Base-by-base conservation (phyloP, 208 protist species). In the Acanthamoeba lugdunensis region DNA sequence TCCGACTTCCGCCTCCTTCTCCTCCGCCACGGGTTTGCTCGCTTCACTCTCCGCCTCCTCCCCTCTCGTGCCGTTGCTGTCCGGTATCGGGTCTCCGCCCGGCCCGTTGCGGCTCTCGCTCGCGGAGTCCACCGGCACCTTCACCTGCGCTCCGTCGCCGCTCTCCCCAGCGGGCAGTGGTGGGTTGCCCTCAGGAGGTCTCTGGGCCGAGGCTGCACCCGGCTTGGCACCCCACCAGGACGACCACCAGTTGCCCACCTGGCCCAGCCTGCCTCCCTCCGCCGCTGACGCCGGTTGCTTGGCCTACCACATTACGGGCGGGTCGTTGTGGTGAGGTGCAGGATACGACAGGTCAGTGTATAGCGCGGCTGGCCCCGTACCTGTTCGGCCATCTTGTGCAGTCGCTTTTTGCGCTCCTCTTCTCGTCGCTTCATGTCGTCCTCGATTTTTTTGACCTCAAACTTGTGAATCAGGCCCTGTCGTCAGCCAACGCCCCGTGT, bases 381-480 rank as follows among this genome's bases (percentile, higher is more conserved):
- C 79, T 56, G 50, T 87, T 87, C 50, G 45, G 50, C 79, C 79
- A 87, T 87, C 52, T 63, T 58, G 16, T 87, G 79, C 0, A 87
- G 5, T 0, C 79, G 79, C 79, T 45, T 87, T 50, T 91, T 91
- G 28, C 65, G 85, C 41, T 77, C 85, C 2, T 91, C 79, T 3
- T 75, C 63, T 7, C 37, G 45, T 71, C 65, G 56, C 85, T 91
- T 91, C 45, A 37, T 11, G 45, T 91, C 58, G 4, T 91, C 85
- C 45, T 91, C 85, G 56, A 91, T 75, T 21, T n/a, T 7, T 33
- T 91, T 91, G 14, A 75, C 85, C 61, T 91, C 85, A 28, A 77
- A 91, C 28, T 77, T 69, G 37, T 91, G 85, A 11, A 91, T 77
- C 61, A 91, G 41, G 4, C 85, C 85, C 85, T 91, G 45, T 14